Evolutionary conservation across 2,329 filamentous ascomycete genomes (phyloP).

Genomic region (Chalaropsis thielavioides): DNA sequence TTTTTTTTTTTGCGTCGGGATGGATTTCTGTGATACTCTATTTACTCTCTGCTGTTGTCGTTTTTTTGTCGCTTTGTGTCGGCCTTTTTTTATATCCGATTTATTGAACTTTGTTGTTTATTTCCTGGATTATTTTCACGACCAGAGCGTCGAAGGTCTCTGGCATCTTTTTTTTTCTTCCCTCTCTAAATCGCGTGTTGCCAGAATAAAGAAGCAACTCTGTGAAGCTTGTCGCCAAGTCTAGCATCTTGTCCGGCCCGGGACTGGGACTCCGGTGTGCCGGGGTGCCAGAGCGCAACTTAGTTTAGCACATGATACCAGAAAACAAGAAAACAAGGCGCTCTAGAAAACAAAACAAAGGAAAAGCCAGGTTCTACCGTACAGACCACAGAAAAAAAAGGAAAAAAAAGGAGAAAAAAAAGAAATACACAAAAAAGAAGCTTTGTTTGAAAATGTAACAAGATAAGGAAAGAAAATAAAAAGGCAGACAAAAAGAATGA

Average conservation of each 20-base stretch:
- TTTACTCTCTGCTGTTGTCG: not conserved
- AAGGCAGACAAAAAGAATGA: not conserved
- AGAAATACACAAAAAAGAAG: not conserved
- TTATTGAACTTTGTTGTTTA: not conserved
- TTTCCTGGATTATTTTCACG: not conserved
- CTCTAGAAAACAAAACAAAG: no score
- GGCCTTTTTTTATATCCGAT: not conserved
- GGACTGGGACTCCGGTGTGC: no score
- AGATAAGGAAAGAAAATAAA: not conserved
- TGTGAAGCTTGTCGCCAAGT: not conserved
- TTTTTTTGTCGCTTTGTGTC: not conserved
- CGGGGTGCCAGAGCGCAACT: no score
- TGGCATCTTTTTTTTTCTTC: not conserved
- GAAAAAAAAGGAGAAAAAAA: not conserved
- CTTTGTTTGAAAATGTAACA: not conserved
- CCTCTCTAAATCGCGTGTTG: no score
- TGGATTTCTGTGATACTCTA: not conserved
- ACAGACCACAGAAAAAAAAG: no score
- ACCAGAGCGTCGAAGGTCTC: no score
- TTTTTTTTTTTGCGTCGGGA: not conserved
- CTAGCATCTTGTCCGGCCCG: no score
- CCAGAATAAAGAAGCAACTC: no score
- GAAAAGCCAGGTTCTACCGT: no score
- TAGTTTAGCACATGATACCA: no score
- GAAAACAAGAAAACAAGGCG: no score